Evolutionary conservation across 2,329 filamentous ascomycete genomes (phyloP).

Genomic region (Claviceps cyperi): DNA sequence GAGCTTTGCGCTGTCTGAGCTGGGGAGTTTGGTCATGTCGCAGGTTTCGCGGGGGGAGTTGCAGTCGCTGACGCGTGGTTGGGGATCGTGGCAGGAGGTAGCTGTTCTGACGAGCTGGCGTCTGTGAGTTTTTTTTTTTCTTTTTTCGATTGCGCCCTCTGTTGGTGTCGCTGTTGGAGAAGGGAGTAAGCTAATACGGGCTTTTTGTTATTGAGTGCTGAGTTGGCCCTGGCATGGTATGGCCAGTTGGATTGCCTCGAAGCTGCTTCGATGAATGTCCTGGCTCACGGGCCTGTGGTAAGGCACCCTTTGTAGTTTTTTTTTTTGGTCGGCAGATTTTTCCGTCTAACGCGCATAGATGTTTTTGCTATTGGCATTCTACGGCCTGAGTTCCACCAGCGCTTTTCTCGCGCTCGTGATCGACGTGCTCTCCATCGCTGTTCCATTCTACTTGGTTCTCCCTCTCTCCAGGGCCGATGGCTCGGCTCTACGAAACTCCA

Average conservation of each 20-base stretch:
- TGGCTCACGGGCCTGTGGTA: constrained; percentile 62
- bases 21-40: constrained; percentile 48
- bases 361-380: constrained; percentile 66
- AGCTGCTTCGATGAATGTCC: constrained; percentile 47
- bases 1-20: constrained; percentile 46
- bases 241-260: constrained; percentile 61
- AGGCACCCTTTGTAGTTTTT: not conserved
- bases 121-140: constrained; percentile 28
- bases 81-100: constrained; percentile 49
- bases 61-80: constrained; percentile 47
- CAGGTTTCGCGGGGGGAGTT: constrained; percentile 51
- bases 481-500: constrained; percentile 36
- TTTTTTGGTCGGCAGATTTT: no score
- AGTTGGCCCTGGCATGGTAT: constrained; percentile 61
- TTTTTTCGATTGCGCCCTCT: not conserved
- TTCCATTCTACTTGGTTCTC: constrained; percentile 65
- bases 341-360: constrained; percentile 27
- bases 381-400: constrained; percentile 49
- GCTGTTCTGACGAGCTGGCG: constrained; percentile 37
- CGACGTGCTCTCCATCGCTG: constrained; percentile 51
- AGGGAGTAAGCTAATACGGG: constrained; percentile 1
- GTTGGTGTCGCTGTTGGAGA: not conserved
- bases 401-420: constrained; percentile 48
- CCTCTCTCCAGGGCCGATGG: constrained; percentile 50
- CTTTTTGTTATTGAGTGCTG: constrained; percentile 31